These are phyloP conservation scores for Scheffersomyces coipomensis DNA, from an alignment of 805 yeast genomes.

Conservation along the genomic window DNA sequence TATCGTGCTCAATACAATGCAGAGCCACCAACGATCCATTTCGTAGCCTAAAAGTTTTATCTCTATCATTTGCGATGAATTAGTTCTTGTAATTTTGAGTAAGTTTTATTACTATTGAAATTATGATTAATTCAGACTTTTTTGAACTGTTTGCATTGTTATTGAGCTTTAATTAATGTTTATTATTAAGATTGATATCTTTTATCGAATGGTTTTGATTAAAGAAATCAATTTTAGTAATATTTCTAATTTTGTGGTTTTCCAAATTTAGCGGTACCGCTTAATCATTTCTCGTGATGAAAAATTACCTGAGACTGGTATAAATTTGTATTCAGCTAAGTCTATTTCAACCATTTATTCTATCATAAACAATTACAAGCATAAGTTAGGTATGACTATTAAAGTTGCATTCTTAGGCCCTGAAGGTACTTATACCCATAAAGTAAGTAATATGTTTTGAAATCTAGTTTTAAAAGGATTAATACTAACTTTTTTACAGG, in stretches of 20 bases:
- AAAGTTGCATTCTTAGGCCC: constrained; percentile 86
- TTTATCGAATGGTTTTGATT: constrained; percentile 2
- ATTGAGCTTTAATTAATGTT: constrained; percentile 1
- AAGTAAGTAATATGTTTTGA: constrained; percentile 41
- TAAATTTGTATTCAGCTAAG: too few relatives aligned
- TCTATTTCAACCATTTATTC: too few relatives aligned
- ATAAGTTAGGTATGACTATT: constrained; percentile 15
- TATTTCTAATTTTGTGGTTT: too few relatives aligned
- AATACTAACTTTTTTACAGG: constrained; percentile 19
- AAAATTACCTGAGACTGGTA: too few relatives aligned
- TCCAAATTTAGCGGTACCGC: too few relatives aligned
- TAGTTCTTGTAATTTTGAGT: neutral
- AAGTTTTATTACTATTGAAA: neutral
- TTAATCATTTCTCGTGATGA: too few relatives aligned
- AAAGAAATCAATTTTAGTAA: constrained; percentile 1
- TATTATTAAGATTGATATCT: neutral
- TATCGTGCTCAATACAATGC: constrained; percentile 39
- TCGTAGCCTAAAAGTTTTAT: constrained; percentile 11
- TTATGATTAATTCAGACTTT: constrained; percentile 1
- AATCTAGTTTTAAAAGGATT: neutral
- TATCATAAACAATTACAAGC: too few relatives aligned
- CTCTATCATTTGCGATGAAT: neutral
- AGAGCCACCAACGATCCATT: constrained; percentile 49
- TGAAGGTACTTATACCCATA: constrained; percentile 89
- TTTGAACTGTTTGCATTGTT: constrained; percentile 1